Percentiles rank a stretch among this genome's conserved stretches.
These are phyloP conservation scores for Lophiotrema nucula DNA, from an alignment of 495 filamentous ascomycete species.

Conservation along the genomic window DNA sequence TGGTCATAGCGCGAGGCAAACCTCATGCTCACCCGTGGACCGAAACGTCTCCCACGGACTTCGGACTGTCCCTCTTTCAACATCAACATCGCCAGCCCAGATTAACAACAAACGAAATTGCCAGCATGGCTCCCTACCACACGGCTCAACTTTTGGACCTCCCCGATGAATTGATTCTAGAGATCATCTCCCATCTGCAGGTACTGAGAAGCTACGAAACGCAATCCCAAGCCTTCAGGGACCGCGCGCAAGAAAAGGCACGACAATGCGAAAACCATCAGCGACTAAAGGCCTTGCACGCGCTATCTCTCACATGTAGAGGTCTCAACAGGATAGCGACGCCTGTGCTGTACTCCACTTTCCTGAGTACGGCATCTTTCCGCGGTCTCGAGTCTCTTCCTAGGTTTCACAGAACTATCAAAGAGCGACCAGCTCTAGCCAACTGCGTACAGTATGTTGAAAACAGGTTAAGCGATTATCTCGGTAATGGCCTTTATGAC, in stretches of 20 bases:
- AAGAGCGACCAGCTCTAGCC: neutral
- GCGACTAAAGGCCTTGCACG: slow-evolving; percentile 4
- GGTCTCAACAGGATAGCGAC: slow-evolving; percentile 1
- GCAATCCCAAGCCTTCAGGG: slow-evolving; percentile 5
- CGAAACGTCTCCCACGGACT: no score
- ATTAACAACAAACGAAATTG: no score
- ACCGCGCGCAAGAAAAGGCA: neutral
- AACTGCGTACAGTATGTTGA: slow-evolving; percentile 9
- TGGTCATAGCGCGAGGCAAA: no score
- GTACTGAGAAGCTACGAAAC: neutral
- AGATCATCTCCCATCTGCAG: neutral
- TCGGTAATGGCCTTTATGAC: slow-evolving; percentile 1
- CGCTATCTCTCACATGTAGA: slow-evolving; percentile 1
- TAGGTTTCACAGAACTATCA: slow-evolving; percentile 1
- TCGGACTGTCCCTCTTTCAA: no score
- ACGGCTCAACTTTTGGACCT: neutral
- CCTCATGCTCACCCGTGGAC: no score
- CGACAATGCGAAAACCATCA: slow-evolving; percentile 14
- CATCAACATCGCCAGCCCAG: no score
- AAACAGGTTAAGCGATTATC: slow-evolving; percentile 8
- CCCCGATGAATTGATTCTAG: slow-evolving; percentile 5
- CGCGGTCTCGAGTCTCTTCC: neutral
- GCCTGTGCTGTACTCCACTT: slow-evolving; percentile 10
- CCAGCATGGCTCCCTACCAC: no score
- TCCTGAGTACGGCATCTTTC: neutral